Conservation (phyloP, 2,329 filamentous ascomycete genomes). For the Gaeumannomyces sp. region DNA sequence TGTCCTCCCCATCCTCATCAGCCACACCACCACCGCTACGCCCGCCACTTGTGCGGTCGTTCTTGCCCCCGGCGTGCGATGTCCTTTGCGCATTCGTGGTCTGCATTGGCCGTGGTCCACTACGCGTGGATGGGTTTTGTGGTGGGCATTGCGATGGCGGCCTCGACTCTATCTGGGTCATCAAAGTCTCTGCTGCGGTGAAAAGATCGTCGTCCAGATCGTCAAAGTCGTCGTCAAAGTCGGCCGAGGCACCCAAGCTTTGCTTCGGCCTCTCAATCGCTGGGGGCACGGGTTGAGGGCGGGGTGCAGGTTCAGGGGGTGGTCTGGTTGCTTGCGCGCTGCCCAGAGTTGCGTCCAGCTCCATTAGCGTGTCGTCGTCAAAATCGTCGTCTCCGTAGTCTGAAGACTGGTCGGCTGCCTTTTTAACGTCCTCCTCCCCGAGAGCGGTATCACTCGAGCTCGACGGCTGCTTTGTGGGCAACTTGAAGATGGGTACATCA, state of each 20-base stretch:
- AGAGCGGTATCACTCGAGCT: slow-evolving; percentile 3
- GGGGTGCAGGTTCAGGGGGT: slow-evolving; percentile 2
- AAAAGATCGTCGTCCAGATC: slow-evolving; percentile 59
- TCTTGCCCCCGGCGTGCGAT: background rate
- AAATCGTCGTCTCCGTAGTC: slow-evolving; percentile 47
- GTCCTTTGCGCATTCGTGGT: background rate
- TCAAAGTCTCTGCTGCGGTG: slow-evolving; percentile 37
- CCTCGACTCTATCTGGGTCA: slow-evolving; percentile 29
- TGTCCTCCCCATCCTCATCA: slow-evolving; percentile 30
- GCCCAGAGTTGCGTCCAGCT: slow-evolving; percentile 41
- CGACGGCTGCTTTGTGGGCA: slow-evolving; percentile 1
- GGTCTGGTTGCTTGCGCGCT: slow-evolving; percentile 11
- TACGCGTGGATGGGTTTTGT: background rate
- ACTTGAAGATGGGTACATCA: background rate
- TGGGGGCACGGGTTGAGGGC: background rate
- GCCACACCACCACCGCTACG: slow-evolving; percentile 11
- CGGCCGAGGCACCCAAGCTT: slow-evolving; percentile 5
- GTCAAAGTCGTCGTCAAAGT: slow-evolving; percentile 48
- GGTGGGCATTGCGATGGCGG: slow-evolving; percentile 12
- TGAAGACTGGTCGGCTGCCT: slow-evolving; percentile 23
- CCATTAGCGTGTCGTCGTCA: slow-evolving; percentile 50
- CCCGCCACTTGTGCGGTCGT: background rate
- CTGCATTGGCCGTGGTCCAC: background rate
- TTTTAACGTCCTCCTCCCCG: background rate
- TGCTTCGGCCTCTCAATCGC: background rate